A percentile compares a stretch with the other conserved stretches of the same genome.
phyloP scores from a whole-genome alignment of 2,329 filamentous ascomycete genomes.

The Talaromyces sp. region DNA sequence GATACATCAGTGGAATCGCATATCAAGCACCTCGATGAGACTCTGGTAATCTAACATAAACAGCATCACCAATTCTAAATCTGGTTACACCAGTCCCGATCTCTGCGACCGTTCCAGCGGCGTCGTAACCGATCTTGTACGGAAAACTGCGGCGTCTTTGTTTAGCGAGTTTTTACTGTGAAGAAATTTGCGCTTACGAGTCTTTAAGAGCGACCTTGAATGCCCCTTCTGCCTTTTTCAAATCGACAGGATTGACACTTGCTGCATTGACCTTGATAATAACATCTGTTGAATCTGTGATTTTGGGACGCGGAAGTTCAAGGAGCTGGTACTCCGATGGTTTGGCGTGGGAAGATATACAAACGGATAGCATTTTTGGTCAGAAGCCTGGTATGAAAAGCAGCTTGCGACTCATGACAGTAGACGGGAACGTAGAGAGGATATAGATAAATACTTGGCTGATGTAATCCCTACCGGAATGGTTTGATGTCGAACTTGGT shows the following conservation, averaged over 20 bases:
- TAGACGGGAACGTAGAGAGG: no score
- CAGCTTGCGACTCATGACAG: no score
- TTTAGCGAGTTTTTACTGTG: no score
- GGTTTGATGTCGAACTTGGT: no score
- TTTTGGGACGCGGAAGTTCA: neutral
- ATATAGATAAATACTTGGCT: no score
- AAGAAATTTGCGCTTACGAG: no score
- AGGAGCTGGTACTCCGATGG: neutral
- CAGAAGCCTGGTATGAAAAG: no score
- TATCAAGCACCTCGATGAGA: no score
- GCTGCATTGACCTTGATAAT: neutral
- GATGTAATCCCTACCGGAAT: no score
- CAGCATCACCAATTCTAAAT: neutral
- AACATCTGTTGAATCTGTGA: neutral
- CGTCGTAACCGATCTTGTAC: neutral
- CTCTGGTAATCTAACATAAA: neutral
- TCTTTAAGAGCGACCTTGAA: neutral
- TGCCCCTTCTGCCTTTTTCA: neutral
- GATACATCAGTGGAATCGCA: no score
- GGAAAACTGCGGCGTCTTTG: neutral
- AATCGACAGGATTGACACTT: neutral
- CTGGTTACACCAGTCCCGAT: neutral
- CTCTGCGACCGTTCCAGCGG: neutral
- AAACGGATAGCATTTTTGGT: neutral
- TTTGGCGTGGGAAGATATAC: neutral